Base-by-base conservation (phyloP, 2,329 filamentous ascomycete genomes). In the Volutella citrinella region DNA sequence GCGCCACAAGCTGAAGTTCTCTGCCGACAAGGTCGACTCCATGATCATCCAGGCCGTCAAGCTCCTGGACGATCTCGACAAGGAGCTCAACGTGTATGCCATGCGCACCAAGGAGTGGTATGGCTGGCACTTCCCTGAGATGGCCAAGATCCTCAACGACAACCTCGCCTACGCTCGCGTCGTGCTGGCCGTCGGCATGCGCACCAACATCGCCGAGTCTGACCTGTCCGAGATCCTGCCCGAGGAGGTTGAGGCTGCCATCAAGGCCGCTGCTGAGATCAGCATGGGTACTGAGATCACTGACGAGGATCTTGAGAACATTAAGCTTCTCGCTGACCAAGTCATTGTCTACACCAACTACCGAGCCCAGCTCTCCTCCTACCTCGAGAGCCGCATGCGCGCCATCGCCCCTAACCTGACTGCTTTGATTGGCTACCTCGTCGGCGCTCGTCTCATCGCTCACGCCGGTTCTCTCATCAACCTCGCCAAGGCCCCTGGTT, bases 21-120 rank as follows among this genome's bases (percentile, higher is more conserved):
- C 88, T 8, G 85, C 91, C 37, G 90, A 98, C 61, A 98, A 98
- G 76, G 91, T 98, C 51, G 93, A 98, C 61, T 93, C 93, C 32
- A 98, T 98, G 93, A 95, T 98, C 59, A 90, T 98, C 38, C 93
- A 98, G 69, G 90, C 90, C 37, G 93, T 98, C 60, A 84, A 85
- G 46, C 79, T 96, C 32, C 76, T 98, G 28, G 93, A 98, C 60
- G 93, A 98, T 48, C 72, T 98, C 43, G 93, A 98, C 72, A 98
- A 98, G 76, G 93, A 98, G 68, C 74, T 98, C 46, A 98, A 98
- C 73, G 93, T 87, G 53, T 97, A 96, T 60, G 91, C 93, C 47
- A 98, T 98, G 93, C 79, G 93, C 64, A 89, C 96, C 43, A 97
- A 97, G 80, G 93, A 98, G 67, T 98, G 93, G 93, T 98, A 98